A percentile compares a stretch with the other conserved stretches of the same genome.
Conservation (phyloP, 2,329 filamentous ascomycete species). For the Bisporella sp. region DNA sequence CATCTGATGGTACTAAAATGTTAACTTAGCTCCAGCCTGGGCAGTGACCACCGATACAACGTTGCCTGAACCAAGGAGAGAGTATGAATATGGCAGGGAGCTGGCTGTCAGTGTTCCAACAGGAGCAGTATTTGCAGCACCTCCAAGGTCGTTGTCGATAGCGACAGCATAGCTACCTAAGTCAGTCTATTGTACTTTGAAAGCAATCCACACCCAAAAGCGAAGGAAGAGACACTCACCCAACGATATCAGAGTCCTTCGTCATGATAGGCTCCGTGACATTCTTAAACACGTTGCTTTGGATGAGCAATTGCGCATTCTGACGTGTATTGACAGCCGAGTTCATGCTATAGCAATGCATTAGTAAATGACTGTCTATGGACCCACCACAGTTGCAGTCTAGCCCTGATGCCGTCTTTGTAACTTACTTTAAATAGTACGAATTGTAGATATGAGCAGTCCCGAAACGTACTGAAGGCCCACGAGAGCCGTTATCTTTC, state of each 20-base stretch:
- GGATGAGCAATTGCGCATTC: conserved; percentile 50
- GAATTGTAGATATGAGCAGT: conserved; percentile 55
- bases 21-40: conserved; percentile 28
- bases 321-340: conserved; percentile 51
- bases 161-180: conserved; percentile 34
- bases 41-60: conserved; percentile 34
- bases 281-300: conserved; percentile 43
- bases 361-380: too few species aligned
- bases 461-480: conserved; percentile 58
- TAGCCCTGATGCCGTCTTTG: too few species aligned
- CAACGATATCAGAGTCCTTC: conserved; percentile 12
- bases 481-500: conserved; percentile 19
- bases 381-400: too few species aligned
- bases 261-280: conserved; percentile 35
- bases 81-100: conserved; percentile 45
- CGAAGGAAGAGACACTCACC: conserved; percentile 1
- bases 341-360: conserved; percentile 28
- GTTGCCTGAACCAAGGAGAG: conserved; percentile 40
- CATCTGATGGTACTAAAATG: conserved; percentile 16
- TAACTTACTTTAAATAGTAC: conserved; percentile 27
- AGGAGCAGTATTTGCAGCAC: conserved; percentile 39
- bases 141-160: conserved; percentile 40
- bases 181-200: conserved; percentile 32
- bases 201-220: background rate
- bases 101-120: conserved; percentile 36